Conservation (phyloP, 805 yeast species). For the Wickerhamiella slavikovae region DNA sequence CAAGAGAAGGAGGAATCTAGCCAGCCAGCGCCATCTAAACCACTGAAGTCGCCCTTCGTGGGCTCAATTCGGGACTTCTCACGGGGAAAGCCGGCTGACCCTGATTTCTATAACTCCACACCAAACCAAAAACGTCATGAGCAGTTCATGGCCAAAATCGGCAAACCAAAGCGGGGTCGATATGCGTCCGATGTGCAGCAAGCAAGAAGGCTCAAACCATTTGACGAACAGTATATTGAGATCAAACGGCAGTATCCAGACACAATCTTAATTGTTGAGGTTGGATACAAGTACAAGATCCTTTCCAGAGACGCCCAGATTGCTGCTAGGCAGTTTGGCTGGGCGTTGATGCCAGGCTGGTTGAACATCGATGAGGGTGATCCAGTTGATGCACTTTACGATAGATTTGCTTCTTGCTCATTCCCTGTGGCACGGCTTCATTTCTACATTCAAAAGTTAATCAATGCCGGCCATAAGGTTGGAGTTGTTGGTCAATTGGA, state of each 20-base stretch:
- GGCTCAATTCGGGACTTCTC: no score
- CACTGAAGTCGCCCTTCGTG: no score
- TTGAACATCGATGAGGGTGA: slow-evolving; percentile 29
- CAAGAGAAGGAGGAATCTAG: no score
- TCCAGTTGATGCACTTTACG: slow-evolving; percentile 28
- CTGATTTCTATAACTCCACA: not conserved
- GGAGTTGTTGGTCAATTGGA: slow-evolving; percentile 79
- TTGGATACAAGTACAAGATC: slow-evolving; percentile 79
- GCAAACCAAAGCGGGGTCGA: not conserved
- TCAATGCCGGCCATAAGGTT: slow-evolving; percentile 55
- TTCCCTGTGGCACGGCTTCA: slow-evolving; percentile 64
- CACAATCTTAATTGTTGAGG: slow-evolving; percentile 61
- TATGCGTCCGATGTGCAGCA: not conserved
- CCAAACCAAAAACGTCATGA: not conserved
- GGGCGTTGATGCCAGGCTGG: slow-evolving; percentile 54
- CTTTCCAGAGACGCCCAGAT: slow-evolving; percentile 66
- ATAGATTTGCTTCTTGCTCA: slow-evolving; percentile 60
- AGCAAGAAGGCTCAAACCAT: slow-evolving; percentile 37
- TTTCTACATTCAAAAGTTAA: slow-evolving; percentile 51
- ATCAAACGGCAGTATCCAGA: slow-evolving; percentile 42
- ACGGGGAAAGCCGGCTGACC: not conserved
- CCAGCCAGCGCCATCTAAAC: no score
- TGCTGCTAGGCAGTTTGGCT: slow-evolving; percentile 33
- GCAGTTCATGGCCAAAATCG: not conserved
- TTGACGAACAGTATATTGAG: slow-evolving; percentile 57